Conservation (phyloP, 139 green algal species). For the Dunaliella primolecta region DNA sequence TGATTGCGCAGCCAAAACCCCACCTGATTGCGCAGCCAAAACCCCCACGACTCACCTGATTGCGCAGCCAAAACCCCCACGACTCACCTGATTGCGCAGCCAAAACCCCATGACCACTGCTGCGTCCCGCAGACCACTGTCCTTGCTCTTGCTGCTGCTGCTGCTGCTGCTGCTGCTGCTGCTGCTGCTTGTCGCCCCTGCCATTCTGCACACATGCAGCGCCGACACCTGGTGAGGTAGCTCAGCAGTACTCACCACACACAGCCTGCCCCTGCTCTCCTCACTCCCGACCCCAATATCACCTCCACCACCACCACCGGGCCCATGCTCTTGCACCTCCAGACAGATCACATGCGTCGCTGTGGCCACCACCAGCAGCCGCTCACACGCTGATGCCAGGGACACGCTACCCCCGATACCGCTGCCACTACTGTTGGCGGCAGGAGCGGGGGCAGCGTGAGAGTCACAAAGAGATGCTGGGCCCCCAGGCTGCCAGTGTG, state of each 20-base stretch:
- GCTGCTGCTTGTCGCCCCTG: no score
- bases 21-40: no score
- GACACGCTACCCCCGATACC: not conserved
- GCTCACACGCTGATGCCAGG: not conserved
- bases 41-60: no score
- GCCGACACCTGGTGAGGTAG: not conserved
- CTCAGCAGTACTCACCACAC: not conserved
- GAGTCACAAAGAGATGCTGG: no score
- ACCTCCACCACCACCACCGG: not conserved
- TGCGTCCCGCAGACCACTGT: not conserved
- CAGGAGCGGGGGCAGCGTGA: not conserved
- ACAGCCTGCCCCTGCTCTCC: not conserved
- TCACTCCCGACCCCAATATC: not conserved
- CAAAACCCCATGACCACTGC: slow-evolving; percentile 19
- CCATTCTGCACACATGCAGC: slow-evolving; percentile 7
- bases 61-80: no score
- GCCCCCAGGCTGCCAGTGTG: slow-evolving; percentile 19
- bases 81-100: slow-evolving; percentile 11
- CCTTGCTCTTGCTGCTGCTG: not conserved
- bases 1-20: slow-evolving; percentile 25
- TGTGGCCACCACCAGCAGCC: not conserved
- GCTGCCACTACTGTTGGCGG: not conserved
- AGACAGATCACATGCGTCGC: not conserved
- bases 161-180: not conserved
- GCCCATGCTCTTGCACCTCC: not conserved